A percentile compares a stretch with the other conserved stretches of the same genome.
Evolutionary conservation across 2,329 filamentous ascomycete species (phyloP).

Genomic region (Colletotrichum falcatum): DNA sequence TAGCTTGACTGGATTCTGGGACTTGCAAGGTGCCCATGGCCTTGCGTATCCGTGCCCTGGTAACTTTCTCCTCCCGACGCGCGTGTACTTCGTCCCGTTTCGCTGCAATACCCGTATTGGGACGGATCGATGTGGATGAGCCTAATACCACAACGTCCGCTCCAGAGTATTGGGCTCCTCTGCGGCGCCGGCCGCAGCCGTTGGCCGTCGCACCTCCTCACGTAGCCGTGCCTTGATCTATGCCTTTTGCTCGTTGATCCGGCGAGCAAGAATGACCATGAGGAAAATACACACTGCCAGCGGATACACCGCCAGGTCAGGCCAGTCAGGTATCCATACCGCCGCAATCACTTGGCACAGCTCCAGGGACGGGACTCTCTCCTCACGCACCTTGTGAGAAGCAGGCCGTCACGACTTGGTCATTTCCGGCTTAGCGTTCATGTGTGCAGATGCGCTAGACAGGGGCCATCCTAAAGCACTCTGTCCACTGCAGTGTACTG

Average conservation of each 20-base stretch:
- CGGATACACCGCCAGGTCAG: constrained; percentile 35
- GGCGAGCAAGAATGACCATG: not conserved
- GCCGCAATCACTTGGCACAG: constrained; percentile 33
- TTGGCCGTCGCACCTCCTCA: not conserved
- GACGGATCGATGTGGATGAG: constrained; percentile 32
- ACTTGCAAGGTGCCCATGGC: constrained; percentile 27
- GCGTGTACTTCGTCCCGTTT: constrained; percentile 32
- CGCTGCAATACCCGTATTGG: constrained; percentile 23
- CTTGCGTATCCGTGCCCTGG: constrained; percentile 27
- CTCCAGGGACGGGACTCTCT: constrained; percentile 25
- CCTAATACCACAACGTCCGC: constrained; percentile 28
- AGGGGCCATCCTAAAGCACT: constrained; percentile 43
- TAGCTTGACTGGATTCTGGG: constrained; percentile 12
- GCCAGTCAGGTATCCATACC: constrained; percentile 15
- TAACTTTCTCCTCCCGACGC: constrained; percentile 4
- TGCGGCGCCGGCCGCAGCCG: not conserved
- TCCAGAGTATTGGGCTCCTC: not conserved
- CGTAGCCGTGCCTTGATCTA: too few relatives aligned
- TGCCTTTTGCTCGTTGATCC: not conserved
- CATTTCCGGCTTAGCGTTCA: constrained; percentile 34
- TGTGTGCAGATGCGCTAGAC: constrained; percentile 45
- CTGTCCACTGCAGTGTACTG: constrained; percentile 17
- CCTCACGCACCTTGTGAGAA: constrained; percentile 27
- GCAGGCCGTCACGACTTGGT: constrained; percentile 30
- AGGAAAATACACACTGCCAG: not conserved